Evolutionary conservation across 352 stramenopile genomes (phyloP), one percentile per base, ranked within the genome.

Genomic region (Pythium angustatum): DNA sequence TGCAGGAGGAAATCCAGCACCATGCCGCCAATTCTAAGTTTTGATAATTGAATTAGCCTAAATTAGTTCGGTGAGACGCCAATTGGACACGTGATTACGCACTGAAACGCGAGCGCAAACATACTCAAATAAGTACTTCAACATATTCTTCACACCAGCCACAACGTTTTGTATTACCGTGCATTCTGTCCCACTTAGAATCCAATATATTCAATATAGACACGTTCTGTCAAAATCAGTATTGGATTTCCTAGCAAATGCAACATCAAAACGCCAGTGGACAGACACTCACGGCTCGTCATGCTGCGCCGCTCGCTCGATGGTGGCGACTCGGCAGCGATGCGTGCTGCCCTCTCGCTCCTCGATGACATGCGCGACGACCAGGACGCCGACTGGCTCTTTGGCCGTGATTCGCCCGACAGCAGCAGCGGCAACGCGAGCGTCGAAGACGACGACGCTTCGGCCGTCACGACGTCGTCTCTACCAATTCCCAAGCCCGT

Each of bases 351-450:
- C 4, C 56, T 62, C 28, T 62, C 56, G 15, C 56, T 62, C 12
- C 5, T 62, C 27, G 55, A 62, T 21, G 43, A 50, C 31, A 61
- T 61, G 60, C 34, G 12, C 38, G 36, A 49, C 40, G 60, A 65
- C 22, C 22, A 14, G 27, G 48, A 55, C 11, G 31, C 24, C 24
- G 48, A 58, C 49, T 59, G 67, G 64, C 62, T 83, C 41, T 62
- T 62, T 33, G 56, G 56, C 56, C 43, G 56, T 21, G 44, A 62
- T n/a, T n/a, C n/a, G n/a, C n/a, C n/a, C 30, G 50, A 72, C 72
- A 60, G 55, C 76, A 33, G 73, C 67, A 22, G 21, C 44, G 41
- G 30, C 40, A 5, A 19, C 36, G 36, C 36, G 6, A 53, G 41
- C 40, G 24, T 40, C 38, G 40, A 41, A 5, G 38, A 52, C n/a